Percentiles rank a stretch among this genome's conserved stretches.
Conservation (phyloP, 129 eudicot species). For the Scalesia atractyloides region DNA sequence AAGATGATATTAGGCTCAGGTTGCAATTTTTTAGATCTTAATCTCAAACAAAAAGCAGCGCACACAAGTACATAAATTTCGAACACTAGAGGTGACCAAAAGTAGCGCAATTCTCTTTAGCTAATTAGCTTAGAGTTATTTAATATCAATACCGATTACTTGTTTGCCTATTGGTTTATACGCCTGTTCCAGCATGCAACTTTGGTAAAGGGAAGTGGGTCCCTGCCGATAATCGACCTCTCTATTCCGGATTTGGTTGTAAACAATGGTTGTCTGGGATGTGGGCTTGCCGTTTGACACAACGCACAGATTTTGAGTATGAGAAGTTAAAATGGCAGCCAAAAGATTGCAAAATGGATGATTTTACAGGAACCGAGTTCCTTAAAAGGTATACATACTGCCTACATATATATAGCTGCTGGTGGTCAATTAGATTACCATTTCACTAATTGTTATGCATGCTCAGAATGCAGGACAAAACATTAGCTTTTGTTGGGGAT, state of each 20-base stretch:
- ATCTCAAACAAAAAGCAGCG: not conserved
- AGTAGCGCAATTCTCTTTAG: not conserved
- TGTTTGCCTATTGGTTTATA: constrained; percentile 9
- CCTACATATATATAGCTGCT: not conserved
- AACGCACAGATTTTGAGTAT: constrained; percentile 75
- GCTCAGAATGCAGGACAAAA: constrained; percentile 78
- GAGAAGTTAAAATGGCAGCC: constrained; percentile 87
- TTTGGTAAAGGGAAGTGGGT: constrained; percentile 86
- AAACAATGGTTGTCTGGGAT: constrained; percentile 80
- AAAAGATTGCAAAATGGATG: constrained; percentile 70
- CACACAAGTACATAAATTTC: too few relatives aligned
- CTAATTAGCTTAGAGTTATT: not conserved
- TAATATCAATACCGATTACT: constrained; percentile 3
- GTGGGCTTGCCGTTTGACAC: constrained; percentile 93
- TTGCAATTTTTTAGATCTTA: not conserved
- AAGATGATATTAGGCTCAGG: not conserved
- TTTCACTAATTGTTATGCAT: constrained; percentile 5
- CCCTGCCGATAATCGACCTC: constrained; percentile 57
- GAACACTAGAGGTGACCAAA: not conserved
- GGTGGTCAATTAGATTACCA: not conserved
- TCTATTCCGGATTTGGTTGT: constrained; percentile 85
- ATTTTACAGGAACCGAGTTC: constrained; percentile 55
- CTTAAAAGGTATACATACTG: constrained; percentile 49
- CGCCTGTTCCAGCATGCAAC: constrained; percentile 61
- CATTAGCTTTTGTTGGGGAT: constrained; percentile 84